Conservation (phyloP, 2,329 filamentous ascomycete species). For the Fusarium palustre region DNA sequence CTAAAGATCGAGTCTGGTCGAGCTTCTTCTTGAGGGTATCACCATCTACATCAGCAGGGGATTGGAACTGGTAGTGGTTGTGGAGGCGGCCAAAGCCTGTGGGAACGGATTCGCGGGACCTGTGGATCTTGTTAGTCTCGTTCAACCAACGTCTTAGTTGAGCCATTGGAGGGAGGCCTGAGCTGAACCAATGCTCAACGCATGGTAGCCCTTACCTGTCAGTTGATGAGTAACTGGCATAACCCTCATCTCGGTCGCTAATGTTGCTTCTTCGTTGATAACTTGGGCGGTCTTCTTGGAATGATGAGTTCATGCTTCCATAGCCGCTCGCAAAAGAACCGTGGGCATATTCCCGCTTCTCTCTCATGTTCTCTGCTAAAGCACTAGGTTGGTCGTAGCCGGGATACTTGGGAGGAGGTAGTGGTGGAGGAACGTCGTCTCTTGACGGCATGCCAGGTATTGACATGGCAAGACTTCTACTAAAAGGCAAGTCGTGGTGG, state of each 20-base stretch:
- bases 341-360: constrained; percentile 48
- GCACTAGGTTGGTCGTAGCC: constrained; percentile 51
- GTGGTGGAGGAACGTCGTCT: constrained; percentile 56
- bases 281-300: constrained; percentile 51
- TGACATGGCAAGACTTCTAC: constrained; percentile 55
- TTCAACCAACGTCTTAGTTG: background rate
- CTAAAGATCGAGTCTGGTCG: constrained; percentile 60
- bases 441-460: constrained; percentile 56
- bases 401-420: constrained; percentile 60
- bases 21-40: constrained; percentile 67
- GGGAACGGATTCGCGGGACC: constrained; percentile 57
- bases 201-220: constrained; percentile 50
- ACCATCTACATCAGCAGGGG: constrained; percentile 61
- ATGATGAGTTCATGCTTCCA: constrained; percentile 55
- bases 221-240: constrained; percentile 57
- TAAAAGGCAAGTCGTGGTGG: constrained; percentile 50
- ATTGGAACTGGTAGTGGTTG: constrained; percentile 61
- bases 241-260: constrained; percentile 57
- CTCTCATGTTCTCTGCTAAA: constrained; percentile 47
- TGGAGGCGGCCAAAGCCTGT: constrained; percentile 63
- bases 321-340: constrained; percentile 55
- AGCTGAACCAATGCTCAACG: background rate
- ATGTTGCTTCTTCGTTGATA: constrained; percentile 50
- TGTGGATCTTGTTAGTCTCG: constrained; percentile 39
- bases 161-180: constrained; percentile 5